A percentile compares a stretch with the other conserved stretches of the same genome.
phyloP scores from a whole-genome alignment of 768 basidiomycete species.

The Boletus tomentosulus region DNA sequence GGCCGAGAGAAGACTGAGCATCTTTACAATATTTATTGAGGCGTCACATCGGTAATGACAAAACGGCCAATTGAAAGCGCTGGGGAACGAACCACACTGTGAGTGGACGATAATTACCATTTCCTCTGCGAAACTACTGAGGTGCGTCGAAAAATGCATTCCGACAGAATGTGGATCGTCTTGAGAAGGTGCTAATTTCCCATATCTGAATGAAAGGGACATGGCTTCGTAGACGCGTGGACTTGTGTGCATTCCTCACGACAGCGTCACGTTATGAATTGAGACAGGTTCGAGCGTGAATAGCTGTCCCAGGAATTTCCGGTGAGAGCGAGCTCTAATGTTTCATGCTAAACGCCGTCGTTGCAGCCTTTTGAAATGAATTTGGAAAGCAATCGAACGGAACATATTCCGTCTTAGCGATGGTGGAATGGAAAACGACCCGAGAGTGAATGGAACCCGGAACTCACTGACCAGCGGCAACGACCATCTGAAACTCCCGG shows the following conservation, averaged over 20 bases:
- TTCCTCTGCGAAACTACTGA: constrained; percentile 5
- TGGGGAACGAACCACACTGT: constrained; percentile 4
- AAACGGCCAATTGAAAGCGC: neutral
- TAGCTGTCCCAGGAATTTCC: constrained; percentile 12
- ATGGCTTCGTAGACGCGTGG: constrained; percentile 7
- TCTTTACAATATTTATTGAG: neutral
- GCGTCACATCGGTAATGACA: constrained; percentile 16
- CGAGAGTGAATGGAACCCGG: constrained; percentile 1
- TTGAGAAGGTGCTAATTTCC: constrained; percentile 15
- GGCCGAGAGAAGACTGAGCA: neutral
- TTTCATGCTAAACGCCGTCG: constrained; percentile 20
- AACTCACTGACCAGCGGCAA: constrained; percentile 1
- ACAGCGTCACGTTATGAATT: constrained; percentile 12
- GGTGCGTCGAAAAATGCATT: constrained; percentile 5
- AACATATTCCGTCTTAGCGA: constrained; percentile 1
- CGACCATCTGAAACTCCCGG: neutral
- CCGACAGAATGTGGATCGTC: constrained; percentile 16
- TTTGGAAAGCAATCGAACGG: constrained; percentile 6
- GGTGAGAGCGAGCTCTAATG: neutral
- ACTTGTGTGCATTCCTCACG: constrained; percentile 2
- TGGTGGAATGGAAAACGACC: constrained; percentile 4
- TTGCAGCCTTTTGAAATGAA: neutral
- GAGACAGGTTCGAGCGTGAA: constrained; percentile 15
- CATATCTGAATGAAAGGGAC: constrained; percentile 1
- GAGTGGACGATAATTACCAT: constrained; percentile 3